phyloP scores from a whole-genome alignment of 805 yeast species.

The Ogataea trehaloabstinens region DNA sequence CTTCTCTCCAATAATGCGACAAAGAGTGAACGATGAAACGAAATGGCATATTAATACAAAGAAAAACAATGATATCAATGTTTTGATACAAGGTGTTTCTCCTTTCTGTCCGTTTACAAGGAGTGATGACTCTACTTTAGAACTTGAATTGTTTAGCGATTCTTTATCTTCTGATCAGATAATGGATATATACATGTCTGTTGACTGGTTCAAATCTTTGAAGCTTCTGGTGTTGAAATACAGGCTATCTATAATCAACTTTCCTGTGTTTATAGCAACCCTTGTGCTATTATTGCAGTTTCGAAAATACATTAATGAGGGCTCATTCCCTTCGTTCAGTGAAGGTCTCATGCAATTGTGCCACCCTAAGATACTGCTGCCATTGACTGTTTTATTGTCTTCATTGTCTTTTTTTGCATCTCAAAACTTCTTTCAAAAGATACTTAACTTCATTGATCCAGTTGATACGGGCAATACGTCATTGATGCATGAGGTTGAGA shows the following conservation, averaged over 20 bases:
- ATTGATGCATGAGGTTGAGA: conserved; percentile 39
- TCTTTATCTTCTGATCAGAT: conserved; percentile 33
- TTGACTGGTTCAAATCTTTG: conserved; percentile 60
- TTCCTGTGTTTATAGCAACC: conserved; percentile 61
- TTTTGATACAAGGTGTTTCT: conserved; percentile 60
- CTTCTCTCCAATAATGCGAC: conserved; percentile 68
- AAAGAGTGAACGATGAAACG: conserved; percentile 64
- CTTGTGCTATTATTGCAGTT: conserved; percentile 57
- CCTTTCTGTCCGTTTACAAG: conserved; percentile 43
- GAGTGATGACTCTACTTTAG: conserved; percentile 27
- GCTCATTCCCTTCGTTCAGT: conserved; percentile 42
- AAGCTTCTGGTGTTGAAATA: conserved; percentile 72
- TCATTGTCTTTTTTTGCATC: conserved; percentile 39
- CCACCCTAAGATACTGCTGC: conserved; percentile 25
- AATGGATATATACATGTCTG: conserved; percentile 39
- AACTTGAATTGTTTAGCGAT: conserved; percentile 49
- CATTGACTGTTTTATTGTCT: conserved; percentile 28
- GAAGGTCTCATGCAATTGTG: conserved; percentile 44
- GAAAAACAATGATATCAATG: conserved; percentile 36
- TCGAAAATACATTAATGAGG: conserved; percentile 36
- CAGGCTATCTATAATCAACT: conserved; percentile 68
- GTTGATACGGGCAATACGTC: conserved; percentile 46
- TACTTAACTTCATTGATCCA: conserved; percentile 51
- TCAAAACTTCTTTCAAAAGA: conserved; percentile 33
- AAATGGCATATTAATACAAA: conserved; percentile 70